Base-by-base conservation (phyloP, 495 filamentous ascomycete genomes). In the Cairneyella variabilis region DNA sequence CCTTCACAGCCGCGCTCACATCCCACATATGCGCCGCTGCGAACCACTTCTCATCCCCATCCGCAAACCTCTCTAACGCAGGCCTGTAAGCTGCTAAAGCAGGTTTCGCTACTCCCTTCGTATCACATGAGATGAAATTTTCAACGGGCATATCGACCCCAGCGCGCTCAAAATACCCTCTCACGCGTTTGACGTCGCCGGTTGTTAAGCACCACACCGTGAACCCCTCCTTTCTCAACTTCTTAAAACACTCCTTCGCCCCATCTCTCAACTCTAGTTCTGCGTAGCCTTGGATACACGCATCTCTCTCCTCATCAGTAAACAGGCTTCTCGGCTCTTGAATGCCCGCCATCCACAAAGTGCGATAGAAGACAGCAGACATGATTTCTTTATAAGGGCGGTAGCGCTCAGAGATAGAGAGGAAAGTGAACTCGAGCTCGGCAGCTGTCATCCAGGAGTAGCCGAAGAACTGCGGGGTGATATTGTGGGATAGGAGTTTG, bases 191-290 rank as follows among this genome's bases (percentile, higher is more conserved):
- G 10, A 53, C 38, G 54, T 74, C 71, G 0, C 69, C 73, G 0
- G 70, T 71, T 1, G 71, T 74, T 14, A 76, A 48, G 50, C 64
- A 65, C 73, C 73, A 76, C 4, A 73, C 58, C 0, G 66, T 71
- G 55, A 76, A 76, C 0, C 71, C 71, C 0, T 53, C 58, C 1
- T 59, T 57, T 0, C 69, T 34, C 11, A 74, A 43, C 36, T 59
- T 70, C 4, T 54, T 58, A 36, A 71, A 60, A 26, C 65, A 67
- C 11, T 71, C 65, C 32, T 58, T 53, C 1, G 54, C 47, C 18
- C 69, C 71, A 0, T 60, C 57, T 3, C 71, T 54, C 1, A 66
- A 38, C 27, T 63, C 54, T 20, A 75, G 57, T 22, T 66, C 52
- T 0, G 57, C 62, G 38, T 70, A 75, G 4, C 56, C 62, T 28